Evolutionary conservation across 371 early-diverging fungal species (phyloP).

Genomic region (Lichtheimia ramosa): DNA sequence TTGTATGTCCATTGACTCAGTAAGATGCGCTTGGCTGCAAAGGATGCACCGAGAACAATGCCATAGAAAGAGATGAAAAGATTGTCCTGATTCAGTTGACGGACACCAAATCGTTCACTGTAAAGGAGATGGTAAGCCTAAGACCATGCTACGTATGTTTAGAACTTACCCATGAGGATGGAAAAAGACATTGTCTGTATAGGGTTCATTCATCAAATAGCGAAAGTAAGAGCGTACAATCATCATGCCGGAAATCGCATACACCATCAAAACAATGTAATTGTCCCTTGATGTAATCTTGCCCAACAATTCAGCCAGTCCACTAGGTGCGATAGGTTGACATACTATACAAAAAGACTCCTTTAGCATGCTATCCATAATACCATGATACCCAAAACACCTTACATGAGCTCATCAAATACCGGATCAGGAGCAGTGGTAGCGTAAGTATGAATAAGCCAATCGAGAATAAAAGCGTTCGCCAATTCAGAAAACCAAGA

Average conservation of each 20-base stretch:
- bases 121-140: background rate
- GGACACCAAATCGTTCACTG: constrained; percentile 9
- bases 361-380: background rate
- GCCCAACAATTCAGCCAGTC: constrained; percentile 3
- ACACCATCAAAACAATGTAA: background rate
- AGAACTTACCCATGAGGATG: constrained; percentile 14
- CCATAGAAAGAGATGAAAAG: constrained; percentile 42
- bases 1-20: constrained; percentile 27
- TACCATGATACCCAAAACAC: too few relatives aligned
- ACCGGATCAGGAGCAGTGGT: background rate
- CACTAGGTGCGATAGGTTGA: constrained; percentile 11
- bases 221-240: constrained; percentile 10
- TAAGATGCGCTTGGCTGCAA: constrained; percentile 29
- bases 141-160: background rate
- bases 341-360: constrained; percentile 2
- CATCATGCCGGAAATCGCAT: constrained; percentile 1
- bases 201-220: constrained; percentile 6
- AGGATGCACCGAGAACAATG: constrained; percentile 27
- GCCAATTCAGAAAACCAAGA: background rate
- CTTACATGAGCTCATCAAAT: background rate
- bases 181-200: constrained; percentile 3
- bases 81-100: constrained; percentile 41
- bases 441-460: constrained; percentile 3
- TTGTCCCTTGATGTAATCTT: constrained; percentile 3
- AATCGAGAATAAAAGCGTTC: background rate